phyloP scores from a whole-genome alignment of 176 grass and related monocot species.

The Tillandsia leiboldiana region DNA sequence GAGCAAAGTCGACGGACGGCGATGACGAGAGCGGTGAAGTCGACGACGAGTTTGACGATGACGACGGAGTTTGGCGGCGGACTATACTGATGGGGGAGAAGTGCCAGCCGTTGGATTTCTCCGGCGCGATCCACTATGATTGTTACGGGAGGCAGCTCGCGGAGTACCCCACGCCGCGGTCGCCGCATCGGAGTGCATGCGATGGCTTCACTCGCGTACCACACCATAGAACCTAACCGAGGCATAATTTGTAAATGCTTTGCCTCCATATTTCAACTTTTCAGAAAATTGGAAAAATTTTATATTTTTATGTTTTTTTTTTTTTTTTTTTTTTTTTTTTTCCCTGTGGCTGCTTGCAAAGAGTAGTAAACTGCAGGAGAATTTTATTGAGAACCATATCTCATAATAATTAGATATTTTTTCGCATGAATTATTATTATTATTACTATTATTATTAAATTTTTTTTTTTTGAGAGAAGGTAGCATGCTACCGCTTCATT shows the following conservation, averaged over 20 bases:
- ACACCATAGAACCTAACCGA: background rate
- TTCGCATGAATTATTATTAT: too few relatives aligned
- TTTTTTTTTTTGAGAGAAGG: too few relatives aligned
- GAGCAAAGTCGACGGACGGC: background rate
- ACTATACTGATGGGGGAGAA: slow-evolving; percentile 51
- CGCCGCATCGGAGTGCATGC: background rate
- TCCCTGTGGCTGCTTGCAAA: too few relatives aligned
- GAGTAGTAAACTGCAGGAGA: too few relatives aligned
- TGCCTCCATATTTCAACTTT: too few relatives aligned
- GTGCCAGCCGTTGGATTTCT: slow-evolving; percentile 55
- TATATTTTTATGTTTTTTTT: too few relatives aligned
- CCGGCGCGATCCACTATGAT: slow-evolving; percentile 60
- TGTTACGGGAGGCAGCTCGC: slow-evolving; percentile 34
- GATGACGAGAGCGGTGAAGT: background rate
- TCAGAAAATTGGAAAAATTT: too few relatives aligned
- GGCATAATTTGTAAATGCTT: background rate
- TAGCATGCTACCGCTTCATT: too few relatives aligned
- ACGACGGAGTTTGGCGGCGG: slow-evolving; percentile 33
- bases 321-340: too few relatives aligned
- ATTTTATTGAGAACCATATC: too few relatives aligned
- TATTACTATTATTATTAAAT: too few relatives aligned
- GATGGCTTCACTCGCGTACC: slow-evolving; percentile 1
- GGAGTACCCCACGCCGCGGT: slow-evolving; percentile 16
- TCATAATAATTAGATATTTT: too few relatives aligned
- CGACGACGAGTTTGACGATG: background rate